phyloP scores from a whole-genome alignment of 2,329 filamentous ascomycete genomes.

The Didymella sp. region DNA sequence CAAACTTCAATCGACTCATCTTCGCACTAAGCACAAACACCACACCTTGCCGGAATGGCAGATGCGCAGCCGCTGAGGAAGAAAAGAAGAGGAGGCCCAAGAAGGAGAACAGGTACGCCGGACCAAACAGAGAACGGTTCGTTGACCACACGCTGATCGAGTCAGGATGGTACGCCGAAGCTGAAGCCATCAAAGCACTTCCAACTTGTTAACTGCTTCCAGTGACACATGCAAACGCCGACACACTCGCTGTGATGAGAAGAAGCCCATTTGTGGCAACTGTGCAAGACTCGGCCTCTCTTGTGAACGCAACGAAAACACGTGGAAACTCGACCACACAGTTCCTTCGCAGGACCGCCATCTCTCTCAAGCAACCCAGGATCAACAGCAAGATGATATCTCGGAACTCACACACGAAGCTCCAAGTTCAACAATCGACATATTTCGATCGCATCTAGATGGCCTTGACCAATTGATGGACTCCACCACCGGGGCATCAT shows the following conservation, averaged over 20 bases:
- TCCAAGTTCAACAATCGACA: constrained; percentile 17
- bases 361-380: constrained; percentile 7
- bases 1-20: background rate
- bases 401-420: background rate
- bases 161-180: constrained; percentile 9
- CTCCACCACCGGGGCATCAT: constrained; percentile 16
- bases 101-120: constrained; percentile 36
- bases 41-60: background rate
- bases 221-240: constrained; percentile 45
- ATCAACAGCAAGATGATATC: constrained; percentile 22
- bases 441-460: constrained; percentile 36
- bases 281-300: constrained; percentile 40
- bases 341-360: constrained; percentile 8
- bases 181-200: background rate
- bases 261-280: constrained; percentile 43
- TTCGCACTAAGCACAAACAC: background rate
- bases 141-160: background rate
- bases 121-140: too few relatives aligned
- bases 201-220: constrained; percentile 5
- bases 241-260: constrained; percentile 47
- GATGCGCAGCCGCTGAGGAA: constrained; percentile 24
- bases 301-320: constrained; percentile 36
- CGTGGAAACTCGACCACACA: constrained; percentile 17
- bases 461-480: constrained; percentile 28
- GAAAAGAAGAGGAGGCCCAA: constrained; percentile 36